phyloP scores from a whole-genome alignment of 257 asterid species.

The Paulownia fortunei region DNA sequence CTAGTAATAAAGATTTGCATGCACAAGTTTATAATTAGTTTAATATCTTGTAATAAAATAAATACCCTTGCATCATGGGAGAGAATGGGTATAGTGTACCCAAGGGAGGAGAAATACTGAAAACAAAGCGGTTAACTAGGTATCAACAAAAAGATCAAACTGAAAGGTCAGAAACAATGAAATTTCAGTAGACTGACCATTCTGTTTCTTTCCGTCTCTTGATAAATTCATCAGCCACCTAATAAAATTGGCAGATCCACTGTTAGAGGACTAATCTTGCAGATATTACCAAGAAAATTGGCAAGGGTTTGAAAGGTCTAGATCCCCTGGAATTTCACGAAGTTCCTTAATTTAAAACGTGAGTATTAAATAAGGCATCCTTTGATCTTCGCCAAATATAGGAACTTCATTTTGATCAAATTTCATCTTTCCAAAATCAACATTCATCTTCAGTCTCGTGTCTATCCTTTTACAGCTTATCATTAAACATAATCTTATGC shows the following conservation, averaged over 20 bases:
- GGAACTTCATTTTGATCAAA: slow-evolving; percentile 14
- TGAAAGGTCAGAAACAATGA: background rate
- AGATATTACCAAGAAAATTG: slow-evolving; percentile 6
- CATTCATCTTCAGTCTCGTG: background rate
- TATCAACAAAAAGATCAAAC: background rate
- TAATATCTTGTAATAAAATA: background rate
- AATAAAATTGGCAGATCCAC: slow-evolving; percentile 33
- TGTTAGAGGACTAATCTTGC: slow-evolving; percentile 31
- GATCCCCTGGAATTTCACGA: background rate
- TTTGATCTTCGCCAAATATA: background rate
- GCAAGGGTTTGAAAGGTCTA: background rate
- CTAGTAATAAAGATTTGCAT: background rate
- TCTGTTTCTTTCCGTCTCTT: slow-evolving; percentile 90
- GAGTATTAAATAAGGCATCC: slow-evolving; percentile 5
- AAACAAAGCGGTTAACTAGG: background rate
- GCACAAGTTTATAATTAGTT: slow-evolving; percentile 7
- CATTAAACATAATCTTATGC: background rate
- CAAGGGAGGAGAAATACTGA: background rate
- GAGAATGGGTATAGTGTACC: background rate
- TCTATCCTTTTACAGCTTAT: background rate
- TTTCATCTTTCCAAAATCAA: background rate
- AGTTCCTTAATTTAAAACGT: background rate
- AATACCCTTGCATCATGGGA: background rate
- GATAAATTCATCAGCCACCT: slow-evolving; percentile 91
- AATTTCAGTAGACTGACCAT: slow-evolving; percentile 56